Evolutionary conservation across 768 basidiomycete genomes (phyloP).

Genomic region (Tylopilus vinaceipallidus): DNA sequence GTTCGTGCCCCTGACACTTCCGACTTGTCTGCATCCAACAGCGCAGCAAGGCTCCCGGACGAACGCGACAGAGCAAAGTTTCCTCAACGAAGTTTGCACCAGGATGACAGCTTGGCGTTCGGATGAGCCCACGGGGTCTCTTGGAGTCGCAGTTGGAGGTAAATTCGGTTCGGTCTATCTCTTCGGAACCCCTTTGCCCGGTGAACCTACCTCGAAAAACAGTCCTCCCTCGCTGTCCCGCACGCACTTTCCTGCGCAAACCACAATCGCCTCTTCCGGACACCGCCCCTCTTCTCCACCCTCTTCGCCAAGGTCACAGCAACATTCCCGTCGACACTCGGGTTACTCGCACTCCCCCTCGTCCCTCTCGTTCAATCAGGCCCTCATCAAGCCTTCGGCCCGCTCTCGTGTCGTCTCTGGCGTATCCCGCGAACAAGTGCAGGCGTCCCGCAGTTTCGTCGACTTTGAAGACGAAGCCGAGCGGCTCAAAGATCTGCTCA

Average conservation of each 20-base stretch:
- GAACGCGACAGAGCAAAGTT: conserved; percentile 23
- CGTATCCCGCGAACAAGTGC: conserved; percentile 64
- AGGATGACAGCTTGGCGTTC: conserved; percentile 19
- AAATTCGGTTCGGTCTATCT: conserved; percentile 26
- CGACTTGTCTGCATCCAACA: conserved; percentile 13
- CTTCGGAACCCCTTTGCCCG: conserved; percentile 25
- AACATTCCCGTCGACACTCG: conserved; percentile 29
- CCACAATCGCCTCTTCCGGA: conserved; percentile 4
- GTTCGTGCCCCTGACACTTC: conserved; percentile 28
- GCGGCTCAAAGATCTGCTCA: conserved; percentile 71
- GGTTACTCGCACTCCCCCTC: conserved; percentile 37
- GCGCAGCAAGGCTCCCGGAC: conserved; percentile 6
- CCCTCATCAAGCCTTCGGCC: conserved; percentile 53
- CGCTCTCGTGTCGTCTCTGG: conserved; percentile 70
- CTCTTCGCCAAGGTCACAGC: conserved; percentile 19
- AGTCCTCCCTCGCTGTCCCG: conserved; percentile 13
- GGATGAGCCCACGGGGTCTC: background rate
- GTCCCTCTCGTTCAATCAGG: conserved; percentile 32
- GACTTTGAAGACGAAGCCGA: conserved; percentile 82
- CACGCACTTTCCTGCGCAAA: conserved; percentile 5
- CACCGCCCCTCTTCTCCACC: conserved; percentile 16
- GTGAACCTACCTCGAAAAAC: conserved; percentile 15
- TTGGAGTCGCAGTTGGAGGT: conserved; percentile 23
- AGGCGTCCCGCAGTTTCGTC: conserved; percentile 76
- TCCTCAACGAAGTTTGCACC: conserved; percentile 21